phyloP scores from a whole-genome alignment of 768 basidiomycete species.

The Leccinum boreale region DNA sequence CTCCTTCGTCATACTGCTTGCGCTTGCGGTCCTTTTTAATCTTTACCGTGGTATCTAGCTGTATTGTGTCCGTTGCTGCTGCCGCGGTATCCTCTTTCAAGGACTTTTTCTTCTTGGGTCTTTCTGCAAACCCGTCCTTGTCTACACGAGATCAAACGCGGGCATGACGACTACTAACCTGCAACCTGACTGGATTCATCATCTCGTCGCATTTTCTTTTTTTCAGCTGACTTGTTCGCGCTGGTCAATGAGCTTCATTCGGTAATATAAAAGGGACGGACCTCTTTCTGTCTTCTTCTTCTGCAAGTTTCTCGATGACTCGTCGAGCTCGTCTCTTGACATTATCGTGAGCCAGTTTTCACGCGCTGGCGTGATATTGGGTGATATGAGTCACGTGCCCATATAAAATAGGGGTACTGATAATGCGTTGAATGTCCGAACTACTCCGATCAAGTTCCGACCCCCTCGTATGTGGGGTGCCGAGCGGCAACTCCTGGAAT shows the following conservation, averaged over 20 bases:
- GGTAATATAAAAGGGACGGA: slow-evolving; percentile 3
- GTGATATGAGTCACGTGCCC: too few species aligned
- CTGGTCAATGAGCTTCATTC: slow-evolving; percentile 5
- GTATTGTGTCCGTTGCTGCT: neutral
- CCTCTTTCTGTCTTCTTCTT: slow-evolving; percentile 18
- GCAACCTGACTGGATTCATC: neutral
- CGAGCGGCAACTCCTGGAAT: too few species aligned
- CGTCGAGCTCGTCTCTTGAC: slow-evolving; percentile 2
- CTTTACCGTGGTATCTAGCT: neutral
- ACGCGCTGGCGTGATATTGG: too few species aligned
- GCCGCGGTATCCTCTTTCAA: neutral
- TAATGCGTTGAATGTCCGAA: too few species aligned
- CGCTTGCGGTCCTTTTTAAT: neutral
- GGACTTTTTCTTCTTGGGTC: slow-evolving; percentile 10
- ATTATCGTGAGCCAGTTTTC: neutral
- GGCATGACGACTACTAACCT: neutral
- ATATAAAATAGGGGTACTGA: too few species aligned
- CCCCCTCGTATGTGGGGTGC: too few species aligned
- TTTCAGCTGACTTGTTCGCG: slow-evolving; percentile 15
- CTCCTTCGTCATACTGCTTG: neutral
- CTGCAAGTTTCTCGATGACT: neutral
- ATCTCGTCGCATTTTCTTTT: slow-evolving; percentile 35
- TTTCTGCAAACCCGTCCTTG: slow-evolving; percentile 1
- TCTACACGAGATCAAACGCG: neutral
- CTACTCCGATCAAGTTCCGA: too few species aligned